Conservation (phyloP, 495 filamentous ascomycete genomes). For the Annulohypoxylon bovei region DNA sequence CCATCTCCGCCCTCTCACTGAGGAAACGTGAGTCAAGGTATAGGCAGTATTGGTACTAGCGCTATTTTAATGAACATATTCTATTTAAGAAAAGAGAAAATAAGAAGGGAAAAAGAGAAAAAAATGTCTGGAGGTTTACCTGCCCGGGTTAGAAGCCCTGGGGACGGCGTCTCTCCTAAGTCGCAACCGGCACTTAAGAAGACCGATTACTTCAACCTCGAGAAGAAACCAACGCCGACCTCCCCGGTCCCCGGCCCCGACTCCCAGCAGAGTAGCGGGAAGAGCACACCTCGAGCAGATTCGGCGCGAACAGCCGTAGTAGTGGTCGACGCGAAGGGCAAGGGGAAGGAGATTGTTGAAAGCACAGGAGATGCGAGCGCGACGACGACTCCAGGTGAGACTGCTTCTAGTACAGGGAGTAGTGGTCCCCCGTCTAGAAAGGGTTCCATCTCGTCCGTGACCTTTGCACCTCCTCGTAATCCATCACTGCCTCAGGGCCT, state of each 20-base stretch:
- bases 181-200: conserved; percentile 44
- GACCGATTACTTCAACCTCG: conserved; percentile 53
- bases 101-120: conserved; percentile 11
- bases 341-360: conserved; percentile 37
- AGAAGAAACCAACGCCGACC: conserved; percentile 32
- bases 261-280: conserved; percentile 23
- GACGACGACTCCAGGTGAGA: conserved; percentile 47
- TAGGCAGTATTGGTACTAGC: conserved; percentile 41
- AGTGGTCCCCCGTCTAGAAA: conserved; percentile 53
- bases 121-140: conserved; percentile 45
- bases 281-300: conserved; percentile 27
- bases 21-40: conserved; percentile 57
- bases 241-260: conserved; percentile 10
- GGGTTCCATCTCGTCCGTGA: conserved; percentile 55
- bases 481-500: conserved; percentile 57
- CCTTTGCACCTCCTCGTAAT: conserved; percentile 53
- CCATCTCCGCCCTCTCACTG: conserved; percentile 59
- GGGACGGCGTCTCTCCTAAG: conserved; percentile 52
- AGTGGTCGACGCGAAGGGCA: conserved; percentile 33
- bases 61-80: conserved; percentile 11
- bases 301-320: conserved; percentile 21
- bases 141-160: conserved; percentile 48
- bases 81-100: conserved; percentile 21
- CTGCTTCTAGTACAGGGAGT: conserved; percentile 47
- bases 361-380: conserved; percentile 46